phyloP scores from a whole-genome alignment of 257 asterid genomes.

The Solanum medicagineum region DNA sequence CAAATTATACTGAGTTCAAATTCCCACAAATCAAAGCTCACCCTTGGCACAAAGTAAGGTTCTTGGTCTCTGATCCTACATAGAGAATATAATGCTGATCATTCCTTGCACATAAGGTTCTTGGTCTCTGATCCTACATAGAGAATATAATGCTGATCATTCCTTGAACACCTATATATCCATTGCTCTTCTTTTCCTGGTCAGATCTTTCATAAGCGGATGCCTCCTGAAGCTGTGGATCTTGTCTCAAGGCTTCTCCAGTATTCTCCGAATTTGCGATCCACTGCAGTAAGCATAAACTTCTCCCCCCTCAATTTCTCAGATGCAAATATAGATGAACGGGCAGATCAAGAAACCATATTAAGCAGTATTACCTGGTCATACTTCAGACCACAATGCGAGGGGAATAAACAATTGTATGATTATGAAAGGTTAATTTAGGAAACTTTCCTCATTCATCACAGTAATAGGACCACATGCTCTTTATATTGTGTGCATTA shows the following conservation, averaged over 20 bases:
- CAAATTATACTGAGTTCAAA: slow-evolving; percentile 64
- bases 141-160: neutral
- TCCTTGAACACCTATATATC: neutral
- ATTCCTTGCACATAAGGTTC: neutral
- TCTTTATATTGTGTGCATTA: neutral
- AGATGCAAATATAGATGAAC: neutral
- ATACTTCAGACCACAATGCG: neutral
- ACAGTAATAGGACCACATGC: neutral
- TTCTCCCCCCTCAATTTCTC: neutral
- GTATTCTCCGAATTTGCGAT: slow-evolving; percentile 59
- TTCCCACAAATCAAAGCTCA: slow-evolving; percentile 72
- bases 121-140: neutral
- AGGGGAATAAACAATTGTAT: neutral
- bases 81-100: neutral
- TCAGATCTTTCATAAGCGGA: slow-evolving; percentile 64
- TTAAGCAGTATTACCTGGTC: neutral
- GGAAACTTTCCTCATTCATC: neutral
- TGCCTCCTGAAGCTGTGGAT: slow-evolving; percentile 70
- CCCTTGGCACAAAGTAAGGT: slow-evolving; percentile 70
- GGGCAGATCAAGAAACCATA: neutral
- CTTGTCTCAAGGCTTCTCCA: slow-evolving; percentile 65
- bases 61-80: neutral
- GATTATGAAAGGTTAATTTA: neutral
- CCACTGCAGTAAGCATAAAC: slow-evolving; percentile 49
- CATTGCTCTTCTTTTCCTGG: neutral